Evolutionary conservation across 352 stramenopile genomes (phyloP), one percentile per base, ranked within the genome.

Genomic region (Globisporangium emineosum): DNA sequence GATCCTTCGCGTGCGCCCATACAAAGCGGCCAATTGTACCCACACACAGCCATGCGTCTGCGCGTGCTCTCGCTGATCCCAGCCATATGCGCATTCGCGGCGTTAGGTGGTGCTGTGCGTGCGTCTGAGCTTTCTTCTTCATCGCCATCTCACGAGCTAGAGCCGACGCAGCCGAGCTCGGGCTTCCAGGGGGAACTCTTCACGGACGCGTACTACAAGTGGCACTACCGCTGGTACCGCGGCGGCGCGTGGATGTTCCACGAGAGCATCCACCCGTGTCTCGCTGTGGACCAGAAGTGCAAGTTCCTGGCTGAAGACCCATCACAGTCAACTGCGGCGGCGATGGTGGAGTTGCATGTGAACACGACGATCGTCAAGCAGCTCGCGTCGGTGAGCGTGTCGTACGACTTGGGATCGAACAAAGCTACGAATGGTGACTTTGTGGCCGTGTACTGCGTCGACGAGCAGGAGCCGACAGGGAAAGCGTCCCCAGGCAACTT

Each of bases 361-460:
- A 65, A 65, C 35, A 54, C 60, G 60, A 81, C 73, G 21, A 68
- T 81, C 53, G 58, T 77, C 13, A 27, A 40, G 17, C 70, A 75
- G 30, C 60, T 75, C 56, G 73, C 32, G 7, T 35, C 25, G 0
- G 60, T 65, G 17, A n/a, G 1, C 19, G 40, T 81, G 7, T 47
- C 56, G 35, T 77, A 67, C 33, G 47, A 72, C 21, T 21, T 74
- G 5, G 35, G 53, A 12, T 21, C 27, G 0, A 27, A 53, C 0
- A 5, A 51, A 10, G 57, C 65, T 13, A 47, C 50, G 3, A 25
- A 49, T 27, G 47, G 50, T 12, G 71, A 81, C 50, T 77, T 75
- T 23, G 64, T 81, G 25, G 74, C 59, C 2, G 71, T 79, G 25
- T 81, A 79, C 67, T 79, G 71, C 30, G 66, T 77, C 2, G 64